Evolutionary conservation across 768 basidiomycete species (phyloP).

Genomic region (Tricholoma matsutake): DNA sequence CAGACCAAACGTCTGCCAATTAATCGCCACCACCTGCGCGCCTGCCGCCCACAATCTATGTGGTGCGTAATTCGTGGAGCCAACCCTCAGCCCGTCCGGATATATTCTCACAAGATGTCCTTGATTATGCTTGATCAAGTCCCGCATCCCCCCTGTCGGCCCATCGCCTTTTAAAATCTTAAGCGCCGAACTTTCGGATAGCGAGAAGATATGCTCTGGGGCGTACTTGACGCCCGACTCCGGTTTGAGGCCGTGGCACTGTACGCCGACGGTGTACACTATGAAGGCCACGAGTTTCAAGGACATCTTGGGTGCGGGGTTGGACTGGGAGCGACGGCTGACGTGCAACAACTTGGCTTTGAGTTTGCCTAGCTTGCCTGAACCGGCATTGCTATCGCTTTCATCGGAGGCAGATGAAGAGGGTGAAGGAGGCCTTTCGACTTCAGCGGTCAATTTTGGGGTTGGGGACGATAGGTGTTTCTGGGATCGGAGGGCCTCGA

Average conservation of each 20-base stretch:
- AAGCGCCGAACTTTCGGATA: constrained; percentile 81
- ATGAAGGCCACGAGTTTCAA: constrained; percentile 67
- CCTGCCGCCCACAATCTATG: constrained; percentile 89
- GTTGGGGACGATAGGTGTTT: not conserved
- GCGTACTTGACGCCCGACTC: constrained; percentile 84
- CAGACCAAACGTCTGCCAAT: constrained; percentile 94
- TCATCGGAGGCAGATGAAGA: not conserved
- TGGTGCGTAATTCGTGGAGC: constrained; percentile 85
- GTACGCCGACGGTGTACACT: constrained; percentile 94
- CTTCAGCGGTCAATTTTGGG: not conserved
- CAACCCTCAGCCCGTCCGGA: constrained; percentile 78
- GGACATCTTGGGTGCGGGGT: constrained; percentile 69
- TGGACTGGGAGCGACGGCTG: constrained; percentile 9
- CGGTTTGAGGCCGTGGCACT: constrained; percentile 72
- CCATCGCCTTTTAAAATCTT: constrained; percentile 60
- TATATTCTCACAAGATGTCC: constrained; percentile 84
- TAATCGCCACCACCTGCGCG: constrained; percentile 87
- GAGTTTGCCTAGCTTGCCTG: constrained; percentile 5
- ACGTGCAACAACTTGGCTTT: constrained; percentile 12
- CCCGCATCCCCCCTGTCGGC: constrained; percentile 41
- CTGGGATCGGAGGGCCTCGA: constrained; percentile 51
- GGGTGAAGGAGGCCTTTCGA: not conserved
- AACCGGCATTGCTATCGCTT: not conserved
- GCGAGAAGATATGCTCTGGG: constrained; percentile 87
- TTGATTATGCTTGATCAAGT: constrained; percentile 84